Conservation (phyloP, 805 yeast genomes). For the Pichia cephalocereana region DNA sequence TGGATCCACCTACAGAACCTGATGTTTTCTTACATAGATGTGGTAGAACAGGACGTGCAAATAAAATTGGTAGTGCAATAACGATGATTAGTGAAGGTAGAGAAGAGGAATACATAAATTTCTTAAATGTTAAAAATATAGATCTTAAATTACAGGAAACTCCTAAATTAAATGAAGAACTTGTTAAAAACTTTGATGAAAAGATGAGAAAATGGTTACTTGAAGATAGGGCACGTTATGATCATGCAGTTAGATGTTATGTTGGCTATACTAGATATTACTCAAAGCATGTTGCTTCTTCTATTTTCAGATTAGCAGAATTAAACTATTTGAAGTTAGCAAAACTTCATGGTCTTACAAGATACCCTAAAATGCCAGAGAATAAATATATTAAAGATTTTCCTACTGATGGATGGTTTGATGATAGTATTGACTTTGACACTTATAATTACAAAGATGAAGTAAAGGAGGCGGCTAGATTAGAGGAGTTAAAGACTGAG, state of each 20-base stretch:
- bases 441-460: constrained; percentile 54
- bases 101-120: constrained; percentile 75
- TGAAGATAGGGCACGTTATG: constrained; percentile 73
- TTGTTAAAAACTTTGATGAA: constrained; percentile 20
- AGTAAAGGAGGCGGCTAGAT: constrained; percentile 53
- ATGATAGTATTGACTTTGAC: constrained; percentile 55
- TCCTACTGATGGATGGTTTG: constrained; percentile 72
- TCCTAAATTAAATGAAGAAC: constrained; percentile 14
- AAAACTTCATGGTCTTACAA: constrained; percentile 64
- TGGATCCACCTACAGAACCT: constrained; percentile 93
- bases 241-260: constrained; percentile 66
- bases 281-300: constrained; percentile 77
- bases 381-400: constrained; percentile 41
- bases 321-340: constrained; percentile 70
- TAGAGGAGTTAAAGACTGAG: constrained; percentile 45
- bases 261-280: constrained; percentile 80
- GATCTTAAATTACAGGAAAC: constrained; percentile 33
- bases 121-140: constrained; percentile 66
- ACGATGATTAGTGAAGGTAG: constrained; percentile 64
- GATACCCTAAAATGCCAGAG: constrained; percentile 96
- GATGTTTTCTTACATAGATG: constrained; percentile 87
- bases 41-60: constrained; percentile 94
- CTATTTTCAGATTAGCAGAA: constrained; percentile 69
- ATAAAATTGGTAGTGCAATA: constrained; percentile 69
- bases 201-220: constrained; percentile 46